Conservation (phyloP, 169 alveolate species). For the Babesia caballi region DNA sequence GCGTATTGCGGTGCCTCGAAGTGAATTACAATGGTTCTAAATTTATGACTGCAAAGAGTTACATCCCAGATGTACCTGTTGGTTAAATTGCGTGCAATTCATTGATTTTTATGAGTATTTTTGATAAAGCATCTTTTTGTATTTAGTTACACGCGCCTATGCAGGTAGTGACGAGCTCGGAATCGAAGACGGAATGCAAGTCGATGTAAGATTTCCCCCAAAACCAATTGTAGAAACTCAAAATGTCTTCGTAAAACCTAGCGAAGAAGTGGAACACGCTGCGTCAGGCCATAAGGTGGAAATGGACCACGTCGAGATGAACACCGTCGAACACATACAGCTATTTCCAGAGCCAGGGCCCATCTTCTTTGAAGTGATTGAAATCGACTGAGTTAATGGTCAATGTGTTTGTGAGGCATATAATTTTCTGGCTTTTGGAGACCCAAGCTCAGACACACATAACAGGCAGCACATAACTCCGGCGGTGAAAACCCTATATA, state of each 20-base stretch:
- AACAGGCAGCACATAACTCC: background rate
- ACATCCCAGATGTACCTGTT: no score
- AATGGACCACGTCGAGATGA: background rate
- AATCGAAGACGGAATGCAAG: slow-evolving; percentile 56
- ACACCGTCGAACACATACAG: background rate
- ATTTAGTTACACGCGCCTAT: background rate
- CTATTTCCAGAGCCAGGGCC: background rate
- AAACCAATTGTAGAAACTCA: no score
- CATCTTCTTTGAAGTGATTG: background rate
- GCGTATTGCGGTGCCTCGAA: no score
- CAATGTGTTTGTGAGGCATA: no score
- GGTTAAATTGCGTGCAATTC: no score
- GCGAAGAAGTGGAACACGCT: no score
- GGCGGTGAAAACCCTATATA: background rate
- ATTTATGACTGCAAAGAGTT: no score
- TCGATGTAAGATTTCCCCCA: slow-evolving; percentile 46
- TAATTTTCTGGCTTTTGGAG: background rate
- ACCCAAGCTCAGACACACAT: background rate
- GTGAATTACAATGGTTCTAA: no score
- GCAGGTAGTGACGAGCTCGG: slow-evolving; percentile 20
- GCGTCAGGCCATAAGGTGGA: no score
- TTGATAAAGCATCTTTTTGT: no score
- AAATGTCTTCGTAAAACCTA: no score
- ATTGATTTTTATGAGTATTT: no score
- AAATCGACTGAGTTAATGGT: slow-evolving; percentile 3